phyloP scores from a whole-genome alignment of 208 protist genomes.

The Trypanosoma platydactyli region DNA sequence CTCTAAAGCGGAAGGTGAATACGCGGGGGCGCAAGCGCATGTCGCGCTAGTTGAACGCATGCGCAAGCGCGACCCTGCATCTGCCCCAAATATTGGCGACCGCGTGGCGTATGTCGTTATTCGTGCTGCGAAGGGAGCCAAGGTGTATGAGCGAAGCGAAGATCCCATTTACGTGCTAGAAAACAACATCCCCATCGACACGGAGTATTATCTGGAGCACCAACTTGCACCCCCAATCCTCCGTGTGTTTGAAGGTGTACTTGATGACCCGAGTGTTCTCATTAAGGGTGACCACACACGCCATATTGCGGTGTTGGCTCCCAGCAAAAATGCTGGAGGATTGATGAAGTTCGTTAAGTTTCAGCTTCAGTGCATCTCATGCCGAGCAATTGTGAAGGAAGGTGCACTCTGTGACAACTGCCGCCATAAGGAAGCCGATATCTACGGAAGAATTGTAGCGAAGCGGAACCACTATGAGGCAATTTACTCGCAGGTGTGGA shows the following conservation, averaged over 20 bases:
- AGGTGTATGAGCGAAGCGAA: slow-evolving; percentile 99
- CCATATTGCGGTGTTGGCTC: slow-evolving; percentile 92
- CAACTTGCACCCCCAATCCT: slow-evolving; percentile 80
- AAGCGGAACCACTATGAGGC: slow-evolving; percentile 95
- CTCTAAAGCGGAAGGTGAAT: slow-evolving; percentile 95
- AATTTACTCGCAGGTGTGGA: slow-evolving; percentile 97
- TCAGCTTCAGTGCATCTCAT: slow-evolving; percentile 95
- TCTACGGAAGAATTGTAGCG: slow-evolving; percentile 93
- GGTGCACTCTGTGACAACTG: slow-evolving; percentile 94
- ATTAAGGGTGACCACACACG: slow-evolving; percentile 98
- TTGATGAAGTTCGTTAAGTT: slow-evolving; percentile 98
- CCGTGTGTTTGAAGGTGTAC: slow-evolving; percentile 95
- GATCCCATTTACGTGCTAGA: slow-evolving; percentile 98
- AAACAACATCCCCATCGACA: slow-evolving; percentile 90
- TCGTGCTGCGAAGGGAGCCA: slow-evolving; percentile 78
- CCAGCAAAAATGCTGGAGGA: slow-evolving; percentile 91
- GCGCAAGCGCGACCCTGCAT: slow-evolving; percentile 80
- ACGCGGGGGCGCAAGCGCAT: slow-evolving; percentile 85
- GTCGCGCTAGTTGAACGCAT: slow-evolving; percentile 87
- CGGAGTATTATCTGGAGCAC: slow-evolving; percentile 90
- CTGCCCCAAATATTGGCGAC: slow-evolving; percentile 81
- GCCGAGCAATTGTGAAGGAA: slow-evolving; percentile 80
- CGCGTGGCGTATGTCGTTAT: slow-evolving; percentile 87
- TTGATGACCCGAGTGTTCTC: slow-evolving; percentile 90
- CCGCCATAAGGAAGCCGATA: slow-evolving; percentile 77